Evolutionary conservation across 1,284 basidiomycete species (phyloP).

Genomic region (Trichosporon asahii): DNA sequence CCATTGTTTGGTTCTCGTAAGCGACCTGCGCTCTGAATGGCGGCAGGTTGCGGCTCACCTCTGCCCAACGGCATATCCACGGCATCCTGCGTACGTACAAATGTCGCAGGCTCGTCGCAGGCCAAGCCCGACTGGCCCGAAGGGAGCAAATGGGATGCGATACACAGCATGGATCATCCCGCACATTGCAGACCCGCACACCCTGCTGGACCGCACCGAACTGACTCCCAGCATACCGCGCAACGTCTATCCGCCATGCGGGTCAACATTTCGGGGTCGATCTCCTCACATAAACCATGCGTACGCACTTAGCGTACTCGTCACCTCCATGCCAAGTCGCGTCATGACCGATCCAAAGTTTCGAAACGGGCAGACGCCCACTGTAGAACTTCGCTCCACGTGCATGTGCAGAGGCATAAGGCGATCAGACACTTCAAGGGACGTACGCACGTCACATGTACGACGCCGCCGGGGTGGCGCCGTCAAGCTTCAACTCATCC

Average conservation of each 20-base stretch:
- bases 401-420: neutral
- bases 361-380: neutral
- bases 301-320: neutral
- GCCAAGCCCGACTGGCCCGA: no score
- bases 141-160: no score
- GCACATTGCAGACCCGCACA: no score
- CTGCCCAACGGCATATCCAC: neutral
- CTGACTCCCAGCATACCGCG: neutral
- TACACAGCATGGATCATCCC: no score
- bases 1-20: slow-evolving; percentile 2
- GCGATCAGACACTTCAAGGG: neutral
- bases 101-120: neutral
- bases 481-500: neutral
- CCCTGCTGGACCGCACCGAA: no score
- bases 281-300: neutral
- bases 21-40: neutral
- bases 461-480: slow-evolving; percentile 1
- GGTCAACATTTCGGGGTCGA: neutral
- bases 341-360: neutral
- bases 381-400: neutral
- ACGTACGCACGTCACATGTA: neutral
- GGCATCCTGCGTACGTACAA: neutral
- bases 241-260: neutral
- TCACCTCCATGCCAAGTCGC: neutral
- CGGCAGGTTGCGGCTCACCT: neutral